Evolutionary conservation across 2,329 filamentous ascomycete species (phyloP).

Genomic region (Atkinsonella texensis): DNA sequence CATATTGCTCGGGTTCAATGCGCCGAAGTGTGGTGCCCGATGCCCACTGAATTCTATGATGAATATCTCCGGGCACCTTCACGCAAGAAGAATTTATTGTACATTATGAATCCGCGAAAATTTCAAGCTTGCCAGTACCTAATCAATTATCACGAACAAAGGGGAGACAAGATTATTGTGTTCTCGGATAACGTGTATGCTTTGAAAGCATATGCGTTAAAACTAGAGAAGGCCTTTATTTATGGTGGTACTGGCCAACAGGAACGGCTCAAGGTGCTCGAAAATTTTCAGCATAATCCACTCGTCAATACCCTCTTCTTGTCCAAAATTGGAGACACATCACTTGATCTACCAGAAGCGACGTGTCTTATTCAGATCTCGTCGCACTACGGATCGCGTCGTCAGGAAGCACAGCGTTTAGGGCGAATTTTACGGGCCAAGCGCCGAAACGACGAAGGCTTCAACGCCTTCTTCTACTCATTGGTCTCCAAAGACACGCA

Average conservation of each 20-base stretch:
- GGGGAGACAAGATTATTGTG: constrained; percentile 95
- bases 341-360: constrained; percentile 90
- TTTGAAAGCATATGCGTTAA: constrained; percentile 71
- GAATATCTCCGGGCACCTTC: constrained; percentile 69
- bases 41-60: constrained; percentile 96
- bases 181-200: constrained; percentile 98
- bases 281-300: constrained; percentile 92
- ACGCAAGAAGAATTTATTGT: constrained; percentile 45
- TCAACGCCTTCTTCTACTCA: constrained; percentile 98
- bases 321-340: constrained; percentile 96
- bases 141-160: constrained; percentile 93
- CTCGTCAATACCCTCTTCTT: constrained; percentile 86
- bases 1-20: constrained; percentile 97
- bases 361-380: constrained; percentile 97
- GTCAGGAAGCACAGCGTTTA: constrained; percentile 89
- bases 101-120: constrained; percentile 96
- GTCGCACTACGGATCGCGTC: constrained; percentile 90
- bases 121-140: constrained; percentile 95
- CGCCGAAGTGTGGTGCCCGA: constrained; percentile 97
- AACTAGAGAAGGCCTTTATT: constrained; percentile 78
- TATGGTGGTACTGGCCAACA: constrained; percentile 78
- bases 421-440: constrained; percentile 92
- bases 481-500: constrained; percentile 94
- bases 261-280: constrained; percentile 76
- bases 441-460: constrained; percentile 90